Percentiles rank a stretch among this genome's conserved stretches.
These are phyloP conservation scores for Pythium angustatum DNA, from an alignment of 352 stramenopile genomes.

Conservation along the genomic window DNA sequence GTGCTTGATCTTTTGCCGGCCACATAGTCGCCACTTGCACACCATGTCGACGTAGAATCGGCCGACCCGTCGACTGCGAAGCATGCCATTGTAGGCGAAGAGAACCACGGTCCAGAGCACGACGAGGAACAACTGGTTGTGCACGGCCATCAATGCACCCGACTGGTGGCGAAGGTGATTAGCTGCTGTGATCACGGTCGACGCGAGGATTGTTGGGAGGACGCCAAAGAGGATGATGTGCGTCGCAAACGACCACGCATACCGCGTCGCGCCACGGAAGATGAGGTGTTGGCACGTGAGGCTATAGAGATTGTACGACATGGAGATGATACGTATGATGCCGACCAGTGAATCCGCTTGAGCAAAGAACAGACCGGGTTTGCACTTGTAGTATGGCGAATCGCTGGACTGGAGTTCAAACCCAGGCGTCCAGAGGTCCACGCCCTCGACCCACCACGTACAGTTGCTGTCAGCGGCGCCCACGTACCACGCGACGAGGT, in stretches of 20 bases:
- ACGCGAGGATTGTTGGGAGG: constrained; percentile 18
- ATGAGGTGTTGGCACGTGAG: constrained; percentile 25
- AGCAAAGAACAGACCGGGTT: constrained; percentile 10
- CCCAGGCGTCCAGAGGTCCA: constrained; percentile 24
- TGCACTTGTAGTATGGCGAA: constrained; percentile 28
- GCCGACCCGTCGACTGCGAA: constrained; percentile 8
- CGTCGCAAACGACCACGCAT: constrained; percentile 3
- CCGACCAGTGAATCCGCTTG: constrained; percentile 9
- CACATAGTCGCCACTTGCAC: constrained; percentile 4
- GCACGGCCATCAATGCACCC: background rate
- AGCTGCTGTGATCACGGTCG: constrained; percentile 19
- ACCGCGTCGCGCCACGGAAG: constrained; percentile 16
- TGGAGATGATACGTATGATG: constrained; percentile 16
- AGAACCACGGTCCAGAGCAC: constrained; percentile 23
- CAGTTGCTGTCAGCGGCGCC: constrained; percentile 26
- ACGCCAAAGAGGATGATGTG: constrained; percentile 22
- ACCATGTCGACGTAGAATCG: constrained; percentile 10
- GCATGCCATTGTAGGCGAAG: constrained; percentile 11
- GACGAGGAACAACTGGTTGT: constrained; percentile 26
- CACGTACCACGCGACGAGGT: constrained; percentile 28
- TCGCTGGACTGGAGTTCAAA: constrained; percentile 13
- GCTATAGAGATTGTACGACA: constrained; percentile 29
- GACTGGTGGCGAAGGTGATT: constrained; percentile 14
- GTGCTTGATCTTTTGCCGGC: constrained; percentile 14
- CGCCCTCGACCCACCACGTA: constrained; percentile 24